Evolutionary conservation across 352 stramenopile species (phyloP).

Genomic region (Thraustochytrium sp.): DNA sequence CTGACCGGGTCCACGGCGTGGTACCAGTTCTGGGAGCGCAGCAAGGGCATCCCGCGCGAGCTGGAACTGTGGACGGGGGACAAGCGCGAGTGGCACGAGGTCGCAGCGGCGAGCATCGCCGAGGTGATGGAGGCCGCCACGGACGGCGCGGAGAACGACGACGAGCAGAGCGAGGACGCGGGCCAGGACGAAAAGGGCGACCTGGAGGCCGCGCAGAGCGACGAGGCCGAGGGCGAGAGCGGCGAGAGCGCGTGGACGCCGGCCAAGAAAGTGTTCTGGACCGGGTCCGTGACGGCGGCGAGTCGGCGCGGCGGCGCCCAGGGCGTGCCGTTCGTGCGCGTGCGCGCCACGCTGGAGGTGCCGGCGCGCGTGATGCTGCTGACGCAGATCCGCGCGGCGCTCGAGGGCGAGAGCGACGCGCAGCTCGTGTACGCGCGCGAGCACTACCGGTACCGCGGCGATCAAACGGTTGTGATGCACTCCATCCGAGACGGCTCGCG

Average conservation of each 20-base stretch:
- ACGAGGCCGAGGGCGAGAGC: background rate
- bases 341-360: background rate
- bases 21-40: slow-evolving; percentile 14
- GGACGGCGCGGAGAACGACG: background rate
- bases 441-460: slow-evolving; percentile 2
- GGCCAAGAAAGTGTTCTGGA: background rate
- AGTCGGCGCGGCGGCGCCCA: too few species aligned
- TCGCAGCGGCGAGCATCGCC: background rate
- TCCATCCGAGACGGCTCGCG: background rate
- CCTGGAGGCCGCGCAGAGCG: too few species aligned
- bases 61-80: background rate
- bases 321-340: background rate
- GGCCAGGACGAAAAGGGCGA: background rate
- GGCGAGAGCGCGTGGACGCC: background rate
- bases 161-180: background rate
- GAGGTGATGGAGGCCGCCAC: background rate
- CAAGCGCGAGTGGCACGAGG: background rate
- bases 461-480: background rate
- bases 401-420: background rate
- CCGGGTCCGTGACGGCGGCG: background rate
- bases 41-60: background rate
- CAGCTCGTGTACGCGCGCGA: background rate
- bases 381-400: background rate
- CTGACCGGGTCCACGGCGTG: background rate
- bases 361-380: background rate